Conservation (phyloP, 768 basidiomycete genomes). For the Rhodotorula paludigena region DNA sequence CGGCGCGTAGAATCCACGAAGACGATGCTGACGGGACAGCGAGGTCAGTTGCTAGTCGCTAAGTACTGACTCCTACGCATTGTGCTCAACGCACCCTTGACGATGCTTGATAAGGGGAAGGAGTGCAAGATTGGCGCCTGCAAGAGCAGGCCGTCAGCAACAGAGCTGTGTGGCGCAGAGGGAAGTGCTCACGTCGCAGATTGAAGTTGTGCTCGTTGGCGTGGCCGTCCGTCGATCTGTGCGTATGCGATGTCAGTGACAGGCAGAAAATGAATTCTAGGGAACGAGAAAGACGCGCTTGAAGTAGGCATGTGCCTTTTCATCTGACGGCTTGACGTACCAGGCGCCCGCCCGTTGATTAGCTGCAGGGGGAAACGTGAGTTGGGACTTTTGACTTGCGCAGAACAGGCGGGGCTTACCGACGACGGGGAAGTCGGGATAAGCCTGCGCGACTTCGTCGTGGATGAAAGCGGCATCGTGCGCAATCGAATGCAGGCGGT, state of each 20-base stretch:
- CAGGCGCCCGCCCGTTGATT: conserved; percentile 92
- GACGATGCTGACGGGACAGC: conserved; percentile 57
- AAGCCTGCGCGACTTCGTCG: conserved; percentile 52
- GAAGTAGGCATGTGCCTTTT: conserved; percentile 45
- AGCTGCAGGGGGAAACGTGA: conserved; percentile 52
- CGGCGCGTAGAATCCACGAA: conserved; percentile 88
- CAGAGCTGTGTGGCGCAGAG: conserved; percentile 61
- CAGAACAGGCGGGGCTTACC: conserved; percentile 49
- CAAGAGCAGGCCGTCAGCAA: background rate
- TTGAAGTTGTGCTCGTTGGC: conserved; percentile 46
- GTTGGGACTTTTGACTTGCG: too few relatives aligned
- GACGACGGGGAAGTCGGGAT: conserved; percentile 56
- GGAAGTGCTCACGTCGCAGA: conserved; percentile 90
- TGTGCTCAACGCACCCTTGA: conserved; percentile 55
- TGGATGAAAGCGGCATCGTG: conserved; percentile 70
- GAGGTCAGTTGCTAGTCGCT: too few relatives aligned
- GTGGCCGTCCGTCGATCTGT: conserved; percentile 42
- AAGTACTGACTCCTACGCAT: background rate
- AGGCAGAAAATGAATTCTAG: conserved; percentile 39
- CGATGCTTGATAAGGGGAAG: conserved; percentile 57
- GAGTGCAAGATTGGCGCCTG: conserved; percentile 73
- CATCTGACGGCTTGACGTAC: conserved; percentile 73
- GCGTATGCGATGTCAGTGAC: background rate
- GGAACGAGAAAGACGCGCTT: background rate
- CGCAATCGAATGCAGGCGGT: conserved; percentile 77